A percentile compares a stretch with the other conserved stretches of the same genome.
These are phyloP conservation scores for Fusarium ambrosium DNA, from an alignment of 2,329 filamentous ascomycete species.

Conservation along the genomic window DNA sequence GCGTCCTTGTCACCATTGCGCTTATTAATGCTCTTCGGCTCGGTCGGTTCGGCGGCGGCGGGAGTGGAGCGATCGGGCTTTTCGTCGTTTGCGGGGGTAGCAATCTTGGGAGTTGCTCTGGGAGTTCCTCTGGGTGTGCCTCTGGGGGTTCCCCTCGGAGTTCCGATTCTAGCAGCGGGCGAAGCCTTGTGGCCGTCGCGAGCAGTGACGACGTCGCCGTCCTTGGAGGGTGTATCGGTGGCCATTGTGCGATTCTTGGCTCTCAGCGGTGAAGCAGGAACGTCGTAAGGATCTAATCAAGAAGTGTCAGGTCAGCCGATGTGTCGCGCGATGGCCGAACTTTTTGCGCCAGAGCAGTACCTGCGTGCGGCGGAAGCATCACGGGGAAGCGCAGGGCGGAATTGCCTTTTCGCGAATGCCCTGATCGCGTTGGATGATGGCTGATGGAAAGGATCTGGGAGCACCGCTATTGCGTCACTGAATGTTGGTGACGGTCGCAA, in stretches of 20 bases:
- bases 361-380: constrained; percentile 32
- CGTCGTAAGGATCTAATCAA: constrained; percentile 43
- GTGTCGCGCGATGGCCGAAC: background rate
- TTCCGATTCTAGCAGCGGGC: constrained; percentile 24
- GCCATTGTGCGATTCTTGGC: constrained; percentile 25
- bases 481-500: constrained; percentile 38
- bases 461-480: constrained; percentile 42
- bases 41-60: background rate
- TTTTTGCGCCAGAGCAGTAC: constrained; percentile 18
- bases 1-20: constrained; percentile 17
- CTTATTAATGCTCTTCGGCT: constrained; percentile 4
- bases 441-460: constrained; percentile 3
- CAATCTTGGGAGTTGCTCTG: constrained; percentile 17
- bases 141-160: constrained; percentile 14
- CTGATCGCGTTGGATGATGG: background rate
- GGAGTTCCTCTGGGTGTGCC: constrained; percentile 10
- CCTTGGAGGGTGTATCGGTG: constrained; percentile 26
- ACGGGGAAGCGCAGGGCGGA: background rate
- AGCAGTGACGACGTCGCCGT: constrained; percentile 29
- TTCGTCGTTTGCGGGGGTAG: constrained; percentile 20
- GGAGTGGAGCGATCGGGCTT: constrained; percentile 9
- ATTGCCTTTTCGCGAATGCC: constrained; percentile 5
- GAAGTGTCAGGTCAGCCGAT: constrained; percentile 11
- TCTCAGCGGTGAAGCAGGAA: constrained; percentile 38
- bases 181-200: constrained; percentile 27